Evolutionary conservation across 2,329 filamentous ascomycete species (phyloP), one percentile per base, ranked within the genome.

Genomic region (Aspergillus chevalieri): DNA sequence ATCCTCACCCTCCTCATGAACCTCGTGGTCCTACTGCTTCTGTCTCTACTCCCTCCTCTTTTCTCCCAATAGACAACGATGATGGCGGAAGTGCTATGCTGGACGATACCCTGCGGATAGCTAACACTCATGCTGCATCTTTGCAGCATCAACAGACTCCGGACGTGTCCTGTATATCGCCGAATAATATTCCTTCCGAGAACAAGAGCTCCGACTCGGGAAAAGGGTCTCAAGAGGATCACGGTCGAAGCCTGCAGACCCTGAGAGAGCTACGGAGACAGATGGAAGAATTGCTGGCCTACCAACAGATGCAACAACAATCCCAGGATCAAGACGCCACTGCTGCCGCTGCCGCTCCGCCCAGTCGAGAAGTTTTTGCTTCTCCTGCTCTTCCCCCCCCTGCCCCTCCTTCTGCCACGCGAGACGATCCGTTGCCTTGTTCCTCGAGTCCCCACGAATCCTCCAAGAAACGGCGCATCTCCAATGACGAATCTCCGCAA

Each of bases 241-340:
- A 65, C 46, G 65, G 56, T 47, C 64, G 56, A 46, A 67, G 61
- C 49, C 61, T 65, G 48, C 66, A 68, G 45, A 71, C 68, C 15
- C 57, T 74, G 8, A 68, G 70, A 34, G 68, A 72, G 49, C 49
- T 73, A 42, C 67, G 67, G 48, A 65, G 65, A 53, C 65, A 68
- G 58, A 73, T 74, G 69, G 69, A 72, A 51, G 69, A 72, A 48
- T 57, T 69, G 38, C 60, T 72, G 26, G 62, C 65, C 30, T 67
- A 67, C 47, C 68, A 72, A 48, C 70, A 72, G 52, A 65, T 63
- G 59, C 67, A 69, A 50, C 67, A 69, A 50, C 63, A 67, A 46
- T 58, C 61, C 6, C 62, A 66, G 38, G 53, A 53, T 19, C 53
- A 60, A 38, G 49, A 51, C 49, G 21, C 51, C 28, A 46, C 48